Base-by-base conservation (phyloP, 208 protist species). In the Porcisia hertigi region DNA sequence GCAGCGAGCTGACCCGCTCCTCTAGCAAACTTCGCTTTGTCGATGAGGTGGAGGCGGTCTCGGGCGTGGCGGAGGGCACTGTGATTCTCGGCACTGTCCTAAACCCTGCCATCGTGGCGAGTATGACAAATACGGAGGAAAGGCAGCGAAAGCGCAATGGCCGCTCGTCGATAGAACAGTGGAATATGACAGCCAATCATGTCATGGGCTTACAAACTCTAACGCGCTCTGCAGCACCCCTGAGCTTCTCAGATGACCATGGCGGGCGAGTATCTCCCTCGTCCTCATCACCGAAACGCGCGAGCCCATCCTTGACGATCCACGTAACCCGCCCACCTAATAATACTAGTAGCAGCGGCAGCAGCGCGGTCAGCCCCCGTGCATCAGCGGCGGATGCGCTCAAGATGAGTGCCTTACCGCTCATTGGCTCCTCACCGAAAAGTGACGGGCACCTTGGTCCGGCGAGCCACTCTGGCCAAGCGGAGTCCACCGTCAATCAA, bases 31-130 rank as follows among this genome's bases (percentile, higher is more conserved):
- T 93, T 58, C 88, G 88, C 67, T 93, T 91, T 58, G 87, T 94
- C 18, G 88, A 94, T 69, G 90, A 94, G 80, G 79, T 94, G 62
- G 88, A 94, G 73, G 88, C 89, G 6, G 86, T 83, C 0, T 82
- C 76, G 2, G 87, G 86, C 45, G 86, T 85, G 18, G 70, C 89
- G 16, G 86, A 91, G 64, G 87, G 89, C 49, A 84, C 75, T 9
- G 76, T 86, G 47, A 65, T 85, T 41, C 79, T 85, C 3, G 73
- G 70, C 57, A 86, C 69, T 25, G 85, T 88, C 58, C 72, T 93
- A 45, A 85, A 54, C 76, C 80, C 85, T n/a, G 71, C 80, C 14
- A 86, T 89, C 34, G 75, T 89, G 45, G 80, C 76, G 20, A 88
- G 67, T 49, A 75, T 90, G 60, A 64, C 66, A 47, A 83, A 47